These are phyloP conservation scores for Mycena galericulata DNA, from an alignment of 768 basidiomycete genomes.

Conservation along the genomic window DNA sequence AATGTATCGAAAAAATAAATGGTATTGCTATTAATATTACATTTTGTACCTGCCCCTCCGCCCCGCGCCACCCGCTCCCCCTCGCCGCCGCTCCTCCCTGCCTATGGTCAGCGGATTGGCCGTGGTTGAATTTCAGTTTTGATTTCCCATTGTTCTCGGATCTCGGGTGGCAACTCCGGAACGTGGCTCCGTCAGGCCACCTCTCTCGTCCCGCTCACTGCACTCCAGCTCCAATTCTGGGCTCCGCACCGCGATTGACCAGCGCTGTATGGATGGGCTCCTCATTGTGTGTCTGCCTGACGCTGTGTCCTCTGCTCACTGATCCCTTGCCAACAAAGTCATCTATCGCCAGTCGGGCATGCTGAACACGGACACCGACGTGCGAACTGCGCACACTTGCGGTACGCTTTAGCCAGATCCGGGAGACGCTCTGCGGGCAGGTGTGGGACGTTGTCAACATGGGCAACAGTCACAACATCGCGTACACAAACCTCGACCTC, in stretches of 20 bases:
- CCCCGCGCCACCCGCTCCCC: too few species aligned
- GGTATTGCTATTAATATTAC: too few species aligned
- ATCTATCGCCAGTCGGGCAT: conserved; percentile 57
- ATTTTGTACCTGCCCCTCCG: too few species aligned
- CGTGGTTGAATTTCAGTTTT: too few species aligned
- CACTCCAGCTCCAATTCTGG: too few species aligned
- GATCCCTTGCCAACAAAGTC: neutral
- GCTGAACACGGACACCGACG: conserved; percentile 68
- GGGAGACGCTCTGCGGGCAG: conserved; percentile 90
- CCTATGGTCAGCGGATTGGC: too few species aligned
- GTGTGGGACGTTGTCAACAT: conserved; percentile 90
- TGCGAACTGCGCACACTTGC: conserved; percentile 81
- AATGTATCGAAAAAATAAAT: too few species aligned
- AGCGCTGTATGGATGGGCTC: conserved; percentile 79
- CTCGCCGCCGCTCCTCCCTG: too few species aligned
- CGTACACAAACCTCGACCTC: conserved; percentile 91
- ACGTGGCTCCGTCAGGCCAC: too few species aligned
- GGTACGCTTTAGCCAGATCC: conserved; percentile 76
- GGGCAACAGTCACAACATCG: conserved; percentile 86
- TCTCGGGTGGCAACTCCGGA: too few species aligned
- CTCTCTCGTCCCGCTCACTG: too few species aligned
- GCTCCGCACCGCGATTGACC: conserved; percentile 71
- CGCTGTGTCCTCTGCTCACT: neutral
- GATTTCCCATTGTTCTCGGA: too few species aligned
- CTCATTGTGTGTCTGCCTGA: conserved; percentile 64